phyloP scores from a whole-genome alignment of 257 asterid species.

The Thymus quinquecostatus region DNA sequence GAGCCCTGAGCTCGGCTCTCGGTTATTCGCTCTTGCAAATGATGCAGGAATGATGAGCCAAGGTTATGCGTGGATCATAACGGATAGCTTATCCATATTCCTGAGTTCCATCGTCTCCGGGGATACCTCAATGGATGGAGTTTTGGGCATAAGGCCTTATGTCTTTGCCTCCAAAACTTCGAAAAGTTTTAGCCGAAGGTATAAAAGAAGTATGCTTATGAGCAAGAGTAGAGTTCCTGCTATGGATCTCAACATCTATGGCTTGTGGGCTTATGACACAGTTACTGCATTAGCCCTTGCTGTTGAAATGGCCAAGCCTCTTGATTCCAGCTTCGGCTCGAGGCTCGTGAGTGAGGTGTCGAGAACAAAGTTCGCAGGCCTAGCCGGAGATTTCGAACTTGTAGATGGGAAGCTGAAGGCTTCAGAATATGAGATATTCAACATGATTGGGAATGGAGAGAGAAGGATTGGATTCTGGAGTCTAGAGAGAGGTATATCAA shows the following conservation, averaged over 20 bases:
- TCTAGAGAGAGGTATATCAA: slow-evolving; percentile 39
- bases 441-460: slow-evolving; percentile 45
- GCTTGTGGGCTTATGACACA: slow-evolving; percentile 66
- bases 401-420: slow-evolving; percentile 36
- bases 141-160: slow-evolving; percentile 47
- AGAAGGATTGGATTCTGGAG: slow-evolving; percentile 57
- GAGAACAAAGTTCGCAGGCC: slow-evolving; percentile 41
- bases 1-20: slow-evolving; percentile 39
- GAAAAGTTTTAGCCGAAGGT: slow-evolving; percentile 40
- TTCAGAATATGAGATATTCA: slow-evolving; percentile 47
- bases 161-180: not conserved
- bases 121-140: slow-evolving; percentile 53
- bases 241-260: slow-evolving; percentile 45
- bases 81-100: slow-evolving; percentile 53
- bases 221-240: not conserved
- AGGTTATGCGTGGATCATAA: slow-evolving; percentile 60
- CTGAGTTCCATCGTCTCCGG: slow-evolving; percentile 33
- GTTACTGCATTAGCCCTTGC: slow-evolving; percentile 55
- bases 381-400: slow-evolving; percentile 46
- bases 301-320: slow-evolving; percentile 38
- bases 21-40: slow-evolving; percentile 40
- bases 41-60: slow-evolving; percentile 41
- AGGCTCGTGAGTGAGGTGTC: slow-evolving; percentile 36
- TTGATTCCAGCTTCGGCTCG: slow-evolving; percentile 36
- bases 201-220: slow-evolving; percentile 43